Base-by-base conservation (phyloP, 495 filamentous ascomycete species). In the Aspergillus olivimuriae region DNA sequence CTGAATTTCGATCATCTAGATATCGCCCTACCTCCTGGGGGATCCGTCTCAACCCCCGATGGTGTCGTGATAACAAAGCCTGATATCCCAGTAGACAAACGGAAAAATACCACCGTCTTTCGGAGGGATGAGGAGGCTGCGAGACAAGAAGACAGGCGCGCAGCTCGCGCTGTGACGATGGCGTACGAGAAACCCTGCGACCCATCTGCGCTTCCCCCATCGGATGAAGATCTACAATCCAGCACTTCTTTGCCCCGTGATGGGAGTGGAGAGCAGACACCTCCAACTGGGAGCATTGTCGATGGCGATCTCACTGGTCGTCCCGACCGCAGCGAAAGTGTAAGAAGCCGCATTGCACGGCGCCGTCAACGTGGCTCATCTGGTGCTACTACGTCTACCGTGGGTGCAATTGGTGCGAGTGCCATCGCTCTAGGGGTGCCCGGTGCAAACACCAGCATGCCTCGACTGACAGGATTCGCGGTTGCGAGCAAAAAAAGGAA, bases 401-500 rank as follows among this genome's bases (percentile, higher is more conserved):
- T 91, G 48, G 84, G 77, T 39, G 80, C 86, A 9, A 79, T 89
- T 44, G 78, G 76, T 26, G 76, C 79, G 15, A 80, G 76, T 44
- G 80, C 80, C 32, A 60, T 77, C 24, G 77, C 81, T 5, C 63
- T 94, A 4, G 81, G 80, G 15, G 75, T 82, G 52, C 76, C 85
- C n/a, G 62, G 65, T 10, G 70, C 70, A 10, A 68, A 65, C 41
- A 58, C 66, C 9, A 81, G 76, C 45, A 73, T 81, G 4, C 84
- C 83, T 26, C 86, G 87, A 37, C 75, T 92, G 43, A 95, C 91
- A 11, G 94, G 94, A 2, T 97, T 99, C 64, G 91, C 94, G 39
- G 89, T 97, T 38, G 92, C 92, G 35, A 91, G 83, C 56, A 94
- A 91, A 65, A 95, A 92, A 66, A 81, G 92, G 19, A 99, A 99